Conservation (phyloP, 225 moss, liverwort and hornwort species). For the Neckera pumila region DNA sequence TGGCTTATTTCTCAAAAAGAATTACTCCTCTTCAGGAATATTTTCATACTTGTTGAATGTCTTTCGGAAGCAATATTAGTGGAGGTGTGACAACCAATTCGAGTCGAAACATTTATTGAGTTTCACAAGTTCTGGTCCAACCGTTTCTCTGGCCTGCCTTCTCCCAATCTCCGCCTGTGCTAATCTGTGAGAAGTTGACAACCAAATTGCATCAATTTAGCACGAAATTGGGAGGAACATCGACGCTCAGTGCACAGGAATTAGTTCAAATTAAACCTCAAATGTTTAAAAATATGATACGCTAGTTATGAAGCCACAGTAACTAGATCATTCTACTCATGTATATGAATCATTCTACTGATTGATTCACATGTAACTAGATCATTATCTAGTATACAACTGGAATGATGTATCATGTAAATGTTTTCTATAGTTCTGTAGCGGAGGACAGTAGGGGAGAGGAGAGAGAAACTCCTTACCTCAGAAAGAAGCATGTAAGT, state of each 20-base stretch:
- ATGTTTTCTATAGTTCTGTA: neutral
- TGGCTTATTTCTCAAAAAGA: neutral
- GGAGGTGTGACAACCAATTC: neutral
- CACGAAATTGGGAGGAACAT: neutral
- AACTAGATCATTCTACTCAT: neutral
- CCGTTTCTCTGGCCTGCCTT: slow-evolving; percentile 20
- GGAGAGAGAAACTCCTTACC: neutral
- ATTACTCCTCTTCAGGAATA: neutral
- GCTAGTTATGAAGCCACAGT: neutral
- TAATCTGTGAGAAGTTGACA: slow-evolving; percentile 14
- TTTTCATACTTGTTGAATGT: neutral
- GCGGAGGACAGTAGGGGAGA: neutral
- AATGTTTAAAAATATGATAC: neutral
- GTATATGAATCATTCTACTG: no score
- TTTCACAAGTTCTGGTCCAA: slow-evolving; percentile 2
- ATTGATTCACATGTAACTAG: no score
- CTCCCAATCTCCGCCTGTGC: slow-evolving; percentile 30
- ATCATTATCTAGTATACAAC: neutral
- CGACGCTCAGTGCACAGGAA: neutral
- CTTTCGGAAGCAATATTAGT: neutral
- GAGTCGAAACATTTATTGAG: neutral
- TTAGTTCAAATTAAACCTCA: neutral
- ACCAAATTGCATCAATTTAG: neutral
- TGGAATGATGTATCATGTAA: no score
- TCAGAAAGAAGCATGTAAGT: slow-evolving; percentile 32